Conservation (phyloP, 1,284 basidiomycete genomes). For the Rhodotorula sp. region DNA sequence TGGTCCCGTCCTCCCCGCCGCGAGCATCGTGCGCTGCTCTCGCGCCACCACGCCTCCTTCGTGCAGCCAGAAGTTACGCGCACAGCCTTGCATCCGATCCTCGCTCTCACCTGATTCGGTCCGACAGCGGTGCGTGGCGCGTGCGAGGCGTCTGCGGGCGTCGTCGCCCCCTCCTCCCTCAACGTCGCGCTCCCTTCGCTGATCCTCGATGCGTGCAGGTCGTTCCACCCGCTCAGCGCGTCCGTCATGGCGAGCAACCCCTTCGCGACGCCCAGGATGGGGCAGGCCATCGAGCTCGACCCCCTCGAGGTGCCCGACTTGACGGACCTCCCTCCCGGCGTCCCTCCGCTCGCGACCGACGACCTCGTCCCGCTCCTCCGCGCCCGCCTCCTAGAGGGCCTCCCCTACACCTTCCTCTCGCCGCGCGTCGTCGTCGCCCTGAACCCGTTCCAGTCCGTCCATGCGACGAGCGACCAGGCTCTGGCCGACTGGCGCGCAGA, state of each 20-base stretch:
- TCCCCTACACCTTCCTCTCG: constrained; percentile 40
- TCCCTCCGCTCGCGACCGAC: constrained; percentile 31
- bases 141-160: too few species aligned
- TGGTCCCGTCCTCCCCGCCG: too few species aligned
- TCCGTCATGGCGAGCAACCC: constrained; percentile 7
- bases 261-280: background rate
- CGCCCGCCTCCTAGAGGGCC: constrained; percentile 31
- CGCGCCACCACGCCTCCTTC: too few species aligned
- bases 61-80: too few species aligned
- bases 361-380: constrained; percentile 38
- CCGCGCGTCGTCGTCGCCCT: constrained; percentile 65
- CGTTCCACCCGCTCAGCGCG: too few species aligned
- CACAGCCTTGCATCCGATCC: too few species aligned
- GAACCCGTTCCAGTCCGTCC: constrained; percentile 84
- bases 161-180: background rate
- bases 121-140: too few species aligned
- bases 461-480: constrained; percentile 75
- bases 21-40: too few species aligned
- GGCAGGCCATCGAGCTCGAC: constrained; percentile 31
- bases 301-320: constrained; percentile 35
- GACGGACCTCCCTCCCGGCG: constrained; percentile 19
- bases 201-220: background rate
- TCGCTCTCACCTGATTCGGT: too few species aligned
- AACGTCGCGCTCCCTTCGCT: background rate
- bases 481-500: constrained; percentile 80